Base-by-base conservation (phyloP, 352 stramenopile genomes). In the Phytophthora sojae region DNA sequence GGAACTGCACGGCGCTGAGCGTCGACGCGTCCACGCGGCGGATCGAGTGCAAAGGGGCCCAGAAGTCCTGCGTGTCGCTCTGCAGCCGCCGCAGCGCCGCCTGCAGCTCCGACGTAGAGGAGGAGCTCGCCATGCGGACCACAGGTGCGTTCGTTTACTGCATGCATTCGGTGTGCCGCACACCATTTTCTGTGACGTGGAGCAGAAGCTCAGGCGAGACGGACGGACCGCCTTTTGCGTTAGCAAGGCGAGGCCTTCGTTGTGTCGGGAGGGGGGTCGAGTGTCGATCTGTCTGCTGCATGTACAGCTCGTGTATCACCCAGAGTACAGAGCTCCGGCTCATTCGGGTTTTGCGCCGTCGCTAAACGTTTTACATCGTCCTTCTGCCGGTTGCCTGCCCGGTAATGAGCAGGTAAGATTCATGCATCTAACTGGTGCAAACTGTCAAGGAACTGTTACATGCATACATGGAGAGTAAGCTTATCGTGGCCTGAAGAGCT, bases 21-120 rank as follows among this genome's bases (percentile, higher is more conserved):
- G 23, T 26, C 0, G 63, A 69, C 4, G 79, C 80, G 50, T 92
- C 83, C 14, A 92, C 76, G 35, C 83, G 82, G 32, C 73, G 59
- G 23, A 96, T 57, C 3, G 57, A 69, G n/a, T 80, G 71, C 54
- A 91, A 67, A 26, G 88, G 86, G 52, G 81, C 71, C 88, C 88
- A 96, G 45, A 94, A 93, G 69, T 94, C 88, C 52, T 73, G 69
- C 3, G 85, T 79, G 53, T 96, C 86, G 64, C 82, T 82, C 37
- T 87, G 75, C 14, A 96, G 75, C 44, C 64, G 71, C 42, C 57
- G 65, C 52, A 85, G 45, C 29, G 61, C 64, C 12, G 49, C 64
- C 23, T 62, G 55, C 25, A 61, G 12, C n/a, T 59, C 50, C 19
- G 42, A 49, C 42, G 49, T n/a, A 11, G 45, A 60, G 19, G 42